A percentile compares a stretch with the other conserved stretches of the same genome.
Conservation (phyloP, 2,329 filamentous ascomycete genomes). For the Passalora sequoiae region DNA sequence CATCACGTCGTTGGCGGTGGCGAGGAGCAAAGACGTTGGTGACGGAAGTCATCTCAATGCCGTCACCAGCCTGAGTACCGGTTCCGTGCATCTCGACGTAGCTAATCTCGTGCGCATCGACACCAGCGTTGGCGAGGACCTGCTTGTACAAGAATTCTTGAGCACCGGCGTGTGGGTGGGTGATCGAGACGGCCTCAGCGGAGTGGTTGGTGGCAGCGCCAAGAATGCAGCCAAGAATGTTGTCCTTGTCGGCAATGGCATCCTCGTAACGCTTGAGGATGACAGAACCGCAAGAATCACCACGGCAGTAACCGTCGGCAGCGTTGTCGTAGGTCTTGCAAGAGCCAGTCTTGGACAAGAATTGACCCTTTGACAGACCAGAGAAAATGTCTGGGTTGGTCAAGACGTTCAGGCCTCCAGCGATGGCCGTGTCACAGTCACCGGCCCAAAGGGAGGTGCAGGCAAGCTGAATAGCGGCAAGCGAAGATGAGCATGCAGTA, state of each 20-base stretch:
- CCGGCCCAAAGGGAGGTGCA: conserved; percentile 69
- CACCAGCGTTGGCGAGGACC: conserved; percentile 65
- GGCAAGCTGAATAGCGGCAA: conserved; percentile 65
- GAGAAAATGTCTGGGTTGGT: conserved; percentile 78
- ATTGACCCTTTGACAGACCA: conserved; percentile 69
- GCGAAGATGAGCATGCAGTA: conserved; percentile 72
- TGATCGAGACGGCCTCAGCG: conserved; percentile 75
- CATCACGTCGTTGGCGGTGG: conserved; percentile 45
- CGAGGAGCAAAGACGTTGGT: conserved; percentile 57
- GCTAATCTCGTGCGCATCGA: conserved; percentile 70
- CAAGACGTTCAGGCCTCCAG: conserved; percentile 71
- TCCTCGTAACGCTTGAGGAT: conserved; percentile 76
- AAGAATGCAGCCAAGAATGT: conserved; percentile 66
- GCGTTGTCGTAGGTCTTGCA: conserved; percentile 78
- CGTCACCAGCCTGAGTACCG: conserved; percentile 79
- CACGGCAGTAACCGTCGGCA: conserved; percentile 78
- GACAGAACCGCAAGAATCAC: conserved; percentile 68
- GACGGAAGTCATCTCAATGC: conserved; percentile 75
- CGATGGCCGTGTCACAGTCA: conserved; percentile 75
- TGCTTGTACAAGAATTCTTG: conserved; percentile 67
- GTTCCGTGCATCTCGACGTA: conserved; percentile 91
- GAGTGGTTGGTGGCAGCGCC: conserved; percentile 76
- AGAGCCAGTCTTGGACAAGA: conserved; percentile 68
- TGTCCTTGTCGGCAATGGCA: conserved; percentile 68
- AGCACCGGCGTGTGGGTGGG: conserved; percentile 71